Base-by-base conservation (phyloP, 31 red algal genomes). In the Bonnemaisonia californica region DNA sequence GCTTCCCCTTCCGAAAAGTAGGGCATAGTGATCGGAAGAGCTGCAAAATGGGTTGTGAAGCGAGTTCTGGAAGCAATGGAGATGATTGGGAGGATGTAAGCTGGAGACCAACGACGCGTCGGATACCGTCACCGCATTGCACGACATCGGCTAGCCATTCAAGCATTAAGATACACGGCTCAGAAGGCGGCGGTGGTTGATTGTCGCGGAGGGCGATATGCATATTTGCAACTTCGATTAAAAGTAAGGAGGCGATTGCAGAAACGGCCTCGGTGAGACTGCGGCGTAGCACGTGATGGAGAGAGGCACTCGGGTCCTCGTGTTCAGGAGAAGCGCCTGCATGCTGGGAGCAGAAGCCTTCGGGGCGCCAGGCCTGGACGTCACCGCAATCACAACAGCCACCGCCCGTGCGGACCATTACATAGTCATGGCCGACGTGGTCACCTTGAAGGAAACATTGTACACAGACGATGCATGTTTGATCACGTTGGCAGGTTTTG, bases 331-430 rank as follows among this genome's bases (percentile, higher is more conserved):
- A 45, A 4, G 95, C 78, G 0, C 95, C 95, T 31, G 66, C 36
- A 66, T 98, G 95, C 21, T 81, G 47, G 2, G 54, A 60, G 39
- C 95, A 93, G 68, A 92, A 97, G 0, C 95, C 87, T 18, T 55
- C 55, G 3, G 56, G 77, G 26, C 60, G 64, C 93, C 93, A 96
- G 48, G 93, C 93, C 77, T 96, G 87, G 16, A 54, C 79, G 66
- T 98, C 95, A 11, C 95, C 95, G 80, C 95, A 98, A 58, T 98
- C 95, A 47, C 95, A 98, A 37, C 91, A 93, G 4, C 95, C 95
- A 29, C 95, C 95, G 23, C 57, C 77, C 13, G 91, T 98, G 29
- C 88, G 76, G 33, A 98, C 79, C 69, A 98, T 91, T 23, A 81
- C 77, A 84, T 81, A 93, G 47, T 98, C 91, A 81, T 98, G 95